Percentiles rank a stretch among this genome's conserved stretches.
Conservation (phyloP, 2,329 filamentous ascomycete genomes). For the Colletotrichum endophyticum region DNA sequence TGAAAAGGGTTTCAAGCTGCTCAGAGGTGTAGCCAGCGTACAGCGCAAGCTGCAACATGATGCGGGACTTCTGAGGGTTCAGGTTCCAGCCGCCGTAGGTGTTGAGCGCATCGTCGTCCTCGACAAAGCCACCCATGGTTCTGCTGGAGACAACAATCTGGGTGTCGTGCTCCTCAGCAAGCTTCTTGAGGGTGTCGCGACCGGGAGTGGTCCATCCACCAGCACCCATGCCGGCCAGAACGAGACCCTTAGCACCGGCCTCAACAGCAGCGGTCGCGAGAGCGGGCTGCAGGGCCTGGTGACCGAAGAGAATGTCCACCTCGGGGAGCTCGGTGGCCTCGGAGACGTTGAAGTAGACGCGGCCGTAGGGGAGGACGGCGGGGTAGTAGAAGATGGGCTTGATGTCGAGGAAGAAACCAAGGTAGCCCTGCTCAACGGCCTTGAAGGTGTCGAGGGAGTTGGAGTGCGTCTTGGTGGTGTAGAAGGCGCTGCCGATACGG, state of each 20-base stretch:
- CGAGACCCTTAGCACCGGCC: constrained; percentile 57
- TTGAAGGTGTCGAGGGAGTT: constrained; percentile 69
- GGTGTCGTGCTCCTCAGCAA: constrained; percentile 49
- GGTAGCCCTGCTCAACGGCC: constrained; percentile 58
- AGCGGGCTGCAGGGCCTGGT: constrained; percentile 55
- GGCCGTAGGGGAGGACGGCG: constrained; percentile 51
- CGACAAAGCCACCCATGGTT: constrained; percentile 58
- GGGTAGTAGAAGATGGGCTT: constrained; percentile 65
- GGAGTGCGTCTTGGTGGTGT: constrained; percentile 65
- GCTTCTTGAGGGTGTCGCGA: constrained; percentile 41
- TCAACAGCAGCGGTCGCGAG: constrained; percentile 53
- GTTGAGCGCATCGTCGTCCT: constrained; percentile 38
- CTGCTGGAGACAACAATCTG: constrained; percentile 57
- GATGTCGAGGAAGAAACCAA: constrained; percentile 63
- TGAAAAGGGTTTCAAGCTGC: constrained; percentile 17
- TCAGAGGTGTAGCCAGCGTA: constrained; percentile 1
- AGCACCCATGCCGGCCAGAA: constrained; percentile 60
- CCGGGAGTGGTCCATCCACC: constrained; percentile 51
- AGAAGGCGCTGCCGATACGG: constrained; percentile 49
- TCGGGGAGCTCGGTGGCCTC: constrained; percentile 47
- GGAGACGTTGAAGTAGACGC: constrained; percentile 46
- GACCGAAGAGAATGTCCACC: constrained; percentile 61
- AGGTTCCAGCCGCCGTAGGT: constrained; percentile 53
- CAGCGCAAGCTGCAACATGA: constrained; percentile 51
- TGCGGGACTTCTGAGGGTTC: constrained; percentile 60